phyloP scores from a whole-genome alignment of 441 rosid genomes.

The Viola pubescens region DNA sequence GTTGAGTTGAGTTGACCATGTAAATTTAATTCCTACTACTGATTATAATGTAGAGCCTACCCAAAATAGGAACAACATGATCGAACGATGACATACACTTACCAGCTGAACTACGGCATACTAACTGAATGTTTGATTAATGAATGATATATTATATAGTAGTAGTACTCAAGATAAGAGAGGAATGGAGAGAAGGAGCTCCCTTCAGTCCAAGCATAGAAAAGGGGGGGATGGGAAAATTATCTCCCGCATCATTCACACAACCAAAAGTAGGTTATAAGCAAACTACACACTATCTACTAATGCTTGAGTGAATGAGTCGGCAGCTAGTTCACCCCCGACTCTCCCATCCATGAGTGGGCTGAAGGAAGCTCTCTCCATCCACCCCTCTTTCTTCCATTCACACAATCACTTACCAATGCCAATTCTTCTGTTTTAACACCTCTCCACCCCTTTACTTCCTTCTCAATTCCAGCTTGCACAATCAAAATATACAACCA shows the following conservation, averaged over 20 bases:
- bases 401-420: no score
- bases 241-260: slow-evolving; percentile 96
- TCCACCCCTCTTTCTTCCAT: slow-evolving; percentile 2
- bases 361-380: slow-evolving; percentile 78
- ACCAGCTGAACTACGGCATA: no score
- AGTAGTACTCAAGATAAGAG: slow-evolving; percentile 7
- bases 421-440: no score
- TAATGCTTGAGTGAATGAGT: slow-evolving; percentile 84
- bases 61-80: neutral
- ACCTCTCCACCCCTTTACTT: no score
- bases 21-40: no score
- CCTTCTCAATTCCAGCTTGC: no score
- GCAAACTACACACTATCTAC: slow-evolving; percentile 18
- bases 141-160: neutral
- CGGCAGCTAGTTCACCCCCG: slow-evolving; percentile 78
- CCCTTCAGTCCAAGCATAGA: slow-evolving; percentile 96
- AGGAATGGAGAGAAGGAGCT: slow-evolving; percentile 53
- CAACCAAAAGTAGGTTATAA: slow-evolving; percentile 50
- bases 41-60: no score
- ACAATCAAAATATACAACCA: no score
- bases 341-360: slow-evolving; percentile 61
- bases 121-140: neutral
- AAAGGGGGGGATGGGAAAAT: slow-evolving; percentile 47
- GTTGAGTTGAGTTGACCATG: no score
- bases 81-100: no score